Evolutionary conservation across 768 basidiomycete species (phyloP), one percentile per base, ranked within the genome.

Genomic region (Boletus rubescentipes): DNA sequence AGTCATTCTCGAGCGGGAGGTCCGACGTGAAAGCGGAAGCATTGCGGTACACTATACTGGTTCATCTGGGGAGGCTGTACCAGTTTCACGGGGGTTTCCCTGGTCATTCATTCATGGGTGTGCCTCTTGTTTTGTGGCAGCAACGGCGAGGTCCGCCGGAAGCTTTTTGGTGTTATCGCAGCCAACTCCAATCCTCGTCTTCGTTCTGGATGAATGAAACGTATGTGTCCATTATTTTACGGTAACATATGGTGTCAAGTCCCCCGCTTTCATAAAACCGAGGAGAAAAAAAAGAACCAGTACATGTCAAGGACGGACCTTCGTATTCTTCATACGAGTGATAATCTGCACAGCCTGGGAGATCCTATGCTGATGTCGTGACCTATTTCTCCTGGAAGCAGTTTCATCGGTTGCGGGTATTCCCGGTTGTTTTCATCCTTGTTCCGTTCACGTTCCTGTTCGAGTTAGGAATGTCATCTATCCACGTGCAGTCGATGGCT

Each of bases 291-390:
- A 51, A 46, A 41, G 8, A 34, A 49, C 15, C 26, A 35, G 46
- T 30, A 45, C 9, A 51, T 12, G 26, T 23, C 9, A 41, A 44
- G 18, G 23, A 51, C 74, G 15, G 46, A 88, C 89, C 80, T 93
- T 93, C 84, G 86, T 85, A 61, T 90, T 91, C 51, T 93, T 79
- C 51, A 95, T 68, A 20, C 80, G 77, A 11, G 83, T 87, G 63
- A 95, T 93, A 16, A 93, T 75, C 1, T 77, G 79, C 7, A 91
- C 86, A 18, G 90, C 89, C 61, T 91, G 14, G 91, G 91, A 1
- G 91, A 92, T 2, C 88, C 86, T 85, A 91, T 87, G 7, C 91
- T 91, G 51, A 92, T 91, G 65, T 92, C 91, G 52, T 87, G 80
- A 1, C 91, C 91, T 0, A 89, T 91, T 73, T 93, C 91, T 44